These are phyloP conservation scores for Hippophae rhamnoides DNA, from an alignment of 306 rosid genomes.

Conservation along the genomic window DNA sequence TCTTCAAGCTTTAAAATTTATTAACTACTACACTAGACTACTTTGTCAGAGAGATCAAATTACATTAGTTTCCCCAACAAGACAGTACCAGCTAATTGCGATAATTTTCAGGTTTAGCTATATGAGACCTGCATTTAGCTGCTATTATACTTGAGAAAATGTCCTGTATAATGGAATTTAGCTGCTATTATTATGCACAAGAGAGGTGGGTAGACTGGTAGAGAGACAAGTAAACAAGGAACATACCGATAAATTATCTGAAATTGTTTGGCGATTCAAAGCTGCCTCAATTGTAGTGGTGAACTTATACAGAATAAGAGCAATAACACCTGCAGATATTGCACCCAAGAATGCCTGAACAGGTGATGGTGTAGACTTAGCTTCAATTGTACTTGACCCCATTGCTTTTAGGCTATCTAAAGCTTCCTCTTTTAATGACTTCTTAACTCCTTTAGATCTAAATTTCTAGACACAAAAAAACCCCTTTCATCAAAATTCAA, in stretches of 20 bases:
- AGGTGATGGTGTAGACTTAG: conserved; percentile 67
- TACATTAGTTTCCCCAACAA: too few species aligned
- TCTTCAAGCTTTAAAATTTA: too few species aligned
- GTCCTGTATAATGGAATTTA: neutral
- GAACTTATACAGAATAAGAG: conserved; percentile 75
- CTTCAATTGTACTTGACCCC: conserved; percentile 42
- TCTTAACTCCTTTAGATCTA: conserved; percentile 70
- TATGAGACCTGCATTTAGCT: too few species aligned
- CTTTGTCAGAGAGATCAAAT: too few species aligned
- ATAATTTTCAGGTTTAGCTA: too few species aligned
- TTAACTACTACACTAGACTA: too few species aligned
- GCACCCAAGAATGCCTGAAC: conserved; percentile 73
- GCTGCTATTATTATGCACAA: neutral
- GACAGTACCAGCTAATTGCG: too few species aligned
- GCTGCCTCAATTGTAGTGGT: conserved; percentile 74
- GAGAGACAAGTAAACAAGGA: conserved; percentile 11
- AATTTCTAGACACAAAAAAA: conserved; percentile 53
- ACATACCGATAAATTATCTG: conserved; percentile 75
- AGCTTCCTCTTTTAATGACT: conserved; percentile 73
- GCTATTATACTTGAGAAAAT: too few species aligned
- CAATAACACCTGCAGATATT: conserved; percentile 67
- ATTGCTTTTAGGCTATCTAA: conserved; percentile 63
- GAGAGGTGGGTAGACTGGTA: neutral
- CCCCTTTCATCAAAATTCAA: conserved; percentile 18
- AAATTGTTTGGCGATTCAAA: conserved; percentile 65